These are phyloP conservation scores for Hemileia vastatrix DNA, from an alignment of 1,284 basidiomycete genomes.

Conservation along the genomic window DNA sequence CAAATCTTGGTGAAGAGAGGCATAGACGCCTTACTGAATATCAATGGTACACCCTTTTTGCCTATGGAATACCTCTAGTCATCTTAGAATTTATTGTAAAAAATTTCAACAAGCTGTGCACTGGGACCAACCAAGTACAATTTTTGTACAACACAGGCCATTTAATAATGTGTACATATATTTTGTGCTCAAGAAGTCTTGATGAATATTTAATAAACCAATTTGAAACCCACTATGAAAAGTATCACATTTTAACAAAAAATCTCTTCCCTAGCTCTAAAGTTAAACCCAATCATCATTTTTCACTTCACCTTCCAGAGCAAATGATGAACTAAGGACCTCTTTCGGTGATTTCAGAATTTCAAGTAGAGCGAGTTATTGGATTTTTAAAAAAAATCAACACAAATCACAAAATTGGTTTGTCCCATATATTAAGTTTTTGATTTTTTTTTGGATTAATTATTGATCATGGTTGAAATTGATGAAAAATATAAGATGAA, in stretches of 20 bases:
- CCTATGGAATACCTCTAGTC: neutral
- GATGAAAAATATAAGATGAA: neutral
- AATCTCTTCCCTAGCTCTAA: neutral
- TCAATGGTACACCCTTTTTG: slow-evolving; percentile 9
- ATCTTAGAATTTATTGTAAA: neutral
- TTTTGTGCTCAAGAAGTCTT: neutral
- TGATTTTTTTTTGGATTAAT: neutral
- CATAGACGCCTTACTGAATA: neutral
- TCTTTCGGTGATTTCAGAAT: neutral
- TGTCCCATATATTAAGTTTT: neutral
- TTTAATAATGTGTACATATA: neutral
- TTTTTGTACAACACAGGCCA: neutral
- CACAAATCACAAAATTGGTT: slow-evolving; percentile 9
- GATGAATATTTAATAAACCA: neutral
- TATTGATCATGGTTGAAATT: neutral
- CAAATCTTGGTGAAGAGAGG: slow-evolving; percentile 1
- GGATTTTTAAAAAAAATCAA: slow-evolving; percentile 17
- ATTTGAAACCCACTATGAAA: neutral
- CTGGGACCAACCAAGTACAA: neutral
- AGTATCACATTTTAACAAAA: neutral
- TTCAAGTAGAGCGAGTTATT: slow-evolving; percentile 5
- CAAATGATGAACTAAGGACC: slow-evolving; percentile 7
- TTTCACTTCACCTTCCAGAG: slow-evolving; percentile 10
- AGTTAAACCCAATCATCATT: slow-evolving; percentile 17
- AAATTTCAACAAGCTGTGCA: neutral